Evolutionary conservation across 2,329 filamentous ascomycete species (phyloP).

Genomic region (Alternaria viburni): DNA sequence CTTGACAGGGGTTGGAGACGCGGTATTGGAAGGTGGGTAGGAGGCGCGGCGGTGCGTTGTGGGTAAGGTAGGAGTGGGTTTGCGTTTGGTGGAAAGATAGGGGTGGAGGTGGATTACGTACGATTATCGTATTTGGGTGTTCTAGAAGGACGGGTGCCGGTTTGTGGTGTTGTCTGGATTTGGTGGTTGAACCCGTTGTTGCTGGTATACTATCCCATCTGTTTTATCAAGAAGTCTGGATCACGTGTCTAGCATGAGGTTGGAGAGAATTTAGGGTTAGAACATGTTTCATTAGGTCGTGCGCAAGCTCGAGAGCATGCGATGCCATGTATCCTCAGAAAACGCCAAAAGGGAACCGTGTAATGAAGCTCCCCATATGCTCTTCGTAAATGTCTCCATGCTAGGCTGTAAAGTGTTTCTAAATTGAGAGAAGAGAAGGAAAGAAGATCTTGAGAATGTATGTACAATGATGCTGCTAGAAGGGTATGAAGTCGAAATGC

Average conservation of each 20-base stretch:
- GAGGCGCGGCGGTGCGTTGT: not conserved
- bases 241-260: not conserved
- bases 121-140: not conserved
- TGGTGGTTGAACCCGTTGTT: not conserved
- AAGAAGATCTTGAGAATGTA: conserved; percentile 2
- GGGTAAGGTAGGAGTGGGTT: not conserved
- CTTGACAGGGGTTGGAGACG: not conserved
- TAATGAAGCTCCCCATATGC: conserved; percentile 19
- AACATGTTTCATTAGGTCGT: conserved; percentile 9
- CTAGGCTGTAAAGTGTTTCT: not conserved
- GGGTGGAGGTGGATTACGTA: not conserved
- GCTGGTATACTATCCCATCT: not conserved
- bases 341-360: conserved; percentile 9
- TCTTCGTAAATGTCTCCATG: not conserved
- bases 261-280: not conserved
- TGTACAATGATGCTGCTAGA: conserved; percentile 13
- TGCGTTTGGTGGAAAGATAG: not conserved
- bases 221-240: not conserved
- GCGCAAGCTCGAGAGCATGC: not conserved
- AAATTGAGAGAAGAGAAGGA: conserved; percentile 1
- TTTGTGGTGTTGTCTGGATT: not conserved
- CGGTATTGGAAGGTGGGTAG: not conserved
- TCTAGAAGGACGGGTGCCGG: not conserved
- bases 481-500: conserved; percentile 14
- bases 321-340: not conserved